Percentiles rank a stretch among this genome's conserved stretches.
phyloP scores from a whole-genome alignment of 2,329 filamentous ascomycete genomes.

The Helminthosporium solani region DNA sequence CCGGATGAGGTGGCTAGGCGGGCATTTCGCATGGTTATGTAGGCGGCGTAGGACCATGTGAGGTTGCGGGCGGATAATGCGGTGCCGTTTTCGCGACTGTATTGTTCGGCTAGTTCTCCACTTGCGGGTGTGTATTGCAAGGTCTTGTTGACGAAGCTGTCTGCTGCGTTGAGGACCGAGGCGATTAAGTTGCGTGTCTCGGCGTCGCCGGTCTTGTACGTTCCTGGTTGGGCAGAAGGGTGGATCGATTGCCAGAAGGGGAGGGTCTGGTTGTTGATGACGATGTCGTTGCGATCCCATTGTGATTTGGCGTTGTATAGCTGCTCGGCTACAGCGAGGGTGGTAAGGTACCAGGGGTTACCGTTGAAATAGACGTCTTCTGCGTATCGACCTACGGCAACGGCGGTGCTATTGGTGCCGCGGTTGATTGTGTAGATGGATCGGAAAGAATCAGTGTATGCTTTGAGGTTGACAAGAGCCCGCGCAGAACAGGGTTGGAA shows the following conservation, averaged over 20 bases:
- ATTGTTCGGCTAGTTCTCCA: conserved; percentile 68
- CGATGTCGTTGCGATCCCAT: conserved; percentile 62
- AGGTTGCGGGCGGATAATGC: conserved; percentile 65
- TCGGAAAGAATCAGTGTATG: conserved; percentile 71
- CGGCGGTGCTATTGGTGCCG: conserved; percentile 50
- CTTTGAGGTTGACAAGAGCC: conserved; percentile 70
- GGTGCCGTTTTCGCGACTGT: conserved; percentile 48
- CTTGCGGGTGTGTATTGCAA: conserved; percentile 53
- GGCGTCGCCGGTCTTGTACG: conserved; percentile 58
- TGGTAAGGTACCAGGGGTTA: conserved; percentile 77
- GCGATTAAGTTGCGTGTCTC: conserved; percentile 57
- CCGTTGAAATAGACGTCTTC: conserved; percentile 70
- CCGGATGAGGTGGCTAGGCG: conserved; percentile 51
- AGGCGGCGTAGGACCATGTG: conserved; percentile 71
- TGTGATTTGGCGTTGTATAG: conserved; percentile 73
- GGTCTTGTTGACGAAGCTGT: conserved; percentile 53
- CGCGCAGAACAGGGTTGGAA: conserved; percentile 72
- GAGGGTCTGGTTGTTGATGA: conserved; percentile 63
- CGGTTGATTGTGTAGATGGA: conserved; percentile 67
- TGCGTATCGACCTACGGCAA: conserved; percentile 44
- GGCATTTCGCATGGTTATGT: conserved; percentile 61
- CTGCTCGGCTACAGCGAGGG: conserved; percentile 73
- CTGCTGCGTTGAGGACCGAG: conserved; percentile 63
- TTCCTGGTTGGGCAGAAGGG: conserved; percentile 59
- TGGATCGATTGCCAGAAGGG: conserved; percentile 70